Evolutionary conservation across 257 asterid genomes (phyloP).

Genomic region (Solanum medicagineum): DNA sequence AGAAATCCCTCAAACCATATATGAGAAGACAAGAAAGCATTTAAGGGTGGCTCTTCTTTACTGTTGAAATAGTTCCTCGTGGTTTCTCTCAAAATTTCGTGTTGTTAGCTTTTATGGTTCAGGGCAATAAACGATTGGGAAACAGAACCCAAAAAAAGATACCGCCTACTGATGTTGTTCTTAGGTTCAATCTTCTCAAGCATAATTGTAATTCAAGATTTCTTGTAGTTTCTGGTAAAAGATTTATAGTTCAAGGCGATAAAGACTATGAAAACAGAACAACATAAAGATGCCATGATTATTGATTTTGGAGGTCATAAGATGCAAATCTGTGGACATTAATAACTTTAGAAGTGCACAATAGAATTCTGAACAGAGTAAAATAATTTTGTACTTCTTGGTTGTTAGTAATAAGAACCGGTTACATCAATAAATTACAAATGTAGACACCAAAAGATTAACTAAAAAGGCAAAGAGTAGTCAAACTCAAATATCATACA

Average conservation of each 20-base stretch:
- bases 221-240: not conserved
- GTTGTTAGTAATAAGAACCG: not conserved
- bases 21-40: not conserved
- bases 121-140: not conserved
- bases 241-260: not conserved
- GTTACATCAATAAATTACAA: not conserved
- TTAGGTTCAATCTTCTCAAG: not conserved
- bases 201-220: not conserved
- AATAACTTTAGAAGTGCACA: not conserved
- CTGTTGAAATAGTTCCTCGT: not conserved
- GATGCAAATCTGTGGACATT: not conserved
- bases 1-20: not conserved
- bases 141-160: not conserved
- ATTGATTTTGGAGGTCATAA: not conserved
- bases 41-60: not conserved
- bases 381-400: not conserved
- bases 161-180: not conserved
- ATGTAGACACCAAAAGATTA: not conserved
- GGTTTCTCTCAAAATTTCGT: not conserved
- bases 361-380: not conserved
- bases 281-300: not conserved
- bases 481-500: not conserved
- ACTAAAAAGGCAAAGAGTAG: not conserved
- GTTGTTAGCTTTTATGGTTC: not conserved
- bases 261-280: not conserved